Conservation (phyloP, 78 protist genomes). For the Dictyostelium firmibasis region DNA sequence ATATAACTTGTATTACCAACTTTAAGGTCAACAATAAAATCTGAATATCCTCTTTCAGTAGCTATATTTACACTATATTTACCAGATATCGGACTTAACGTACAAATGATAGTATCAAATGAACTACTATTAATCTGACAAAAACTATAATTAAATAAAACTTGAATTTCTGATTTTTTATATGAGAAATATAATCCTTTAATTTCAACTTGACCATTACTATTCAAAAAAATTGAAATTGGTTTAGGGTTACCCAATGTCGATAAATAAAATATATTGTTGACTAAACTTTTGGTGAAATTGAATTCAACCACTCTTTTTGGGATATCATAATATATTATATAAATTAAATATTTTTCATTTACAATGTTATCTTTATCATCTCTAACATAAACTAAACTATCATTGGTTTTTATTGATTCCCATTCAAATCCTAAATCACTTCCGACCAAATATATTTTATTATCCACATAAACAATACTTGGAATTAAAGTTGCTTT, state of each 20-base stretch:
- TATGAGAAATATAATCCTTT: background rate
- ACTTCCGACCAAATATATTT: background rate
- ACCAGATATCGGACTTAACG: background rate
- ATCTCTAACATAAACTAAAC: background rate
- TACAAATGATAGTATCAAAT: background rate
- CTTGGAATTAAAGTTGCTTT: background rate
- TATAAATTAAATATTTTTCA: background rate
- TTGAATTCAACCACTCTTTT: background rate
- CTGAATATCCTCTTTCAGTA: background rate
- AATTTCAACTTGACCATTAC: background rate
- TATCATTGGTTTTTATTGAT: background rate
- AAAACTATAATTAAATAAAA: background rate
- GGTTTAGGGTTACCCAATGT: background rate
- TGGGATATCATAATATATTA: background rate
- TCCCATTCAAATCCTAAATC: background rate
- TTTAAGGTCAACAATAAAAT: background rate
- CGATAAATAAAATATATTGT: background rate
- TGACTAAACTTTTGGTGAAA: background rate
- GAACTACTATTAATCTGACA: background rate
- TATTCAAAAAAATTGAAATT: background rate
- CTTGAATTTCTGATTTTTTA: background rate
- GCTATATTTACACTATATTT: too few relatives aligned
- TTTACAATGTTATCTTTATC: background rate
- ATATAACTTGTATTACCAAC: background rate
- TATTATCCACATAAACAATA: background rate